Conservation (phyloP, 2,329 filamentous ascomycete species). For the Fusarium luffae region DNA sequence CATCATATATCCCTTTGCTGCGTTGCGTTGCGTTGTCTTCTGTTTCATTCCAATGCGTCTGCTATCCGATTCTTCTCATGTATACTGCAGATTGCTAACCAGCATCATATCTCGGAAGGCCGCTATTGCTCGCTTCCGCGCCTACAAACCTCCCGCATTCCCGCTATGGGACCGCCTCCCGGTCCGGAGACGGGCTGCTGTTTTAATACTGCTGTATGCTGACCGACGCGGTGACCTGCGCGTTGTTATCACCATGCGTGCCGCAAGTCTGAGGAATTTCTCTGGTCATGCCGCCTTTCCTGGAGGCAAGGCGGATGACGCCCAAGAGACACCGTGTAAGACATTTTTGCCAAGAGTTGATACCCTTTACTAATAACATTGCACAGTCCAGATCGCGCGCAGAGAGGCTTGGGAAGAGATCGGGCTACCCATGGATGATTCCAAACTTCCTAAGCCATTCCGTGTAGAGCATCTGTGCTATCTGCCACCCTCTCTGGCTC, state of each 20-base stretch:
- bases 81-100: conserved; percentile 23
- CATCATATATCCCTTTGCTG: neutral
- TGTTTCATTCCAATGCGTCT: conserved; percentile 25
- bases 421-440: conserved; percentile 79
- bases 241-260: conserved; percentile 76
- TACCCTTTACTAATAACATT: neutral
- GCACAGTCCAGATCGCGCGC: conserved; percentile 80
- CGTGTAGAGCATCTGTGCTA: conserved; percentile 87
- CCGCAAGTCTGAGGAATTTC: conserved; percentile 71
- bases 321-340: conserved; percentile 70
- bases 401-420: conserved; percentile 95
- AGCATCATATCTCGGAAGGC: conserved; percentile 55
- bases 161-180: conserved; percentile 71
- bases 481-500: conserved; percentile 79
- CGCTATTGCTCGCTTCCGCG: conserved; percentile 68
- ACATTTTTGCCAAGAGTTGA: neutral
- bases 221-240: conserved; percentile 83
- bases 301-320: conserved; percentile 75
- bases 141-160: conserved; percentile 70
- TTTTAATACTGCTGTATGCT: conserved; percentile 88
- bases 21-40: neutral
- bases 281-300: conserved; percentile 91
- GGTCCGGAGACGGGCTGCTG: conserved; percentile 79
- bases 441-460: conserved; percentile 79
- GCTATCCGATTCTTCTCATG: conserved; percentile 10